Base-by-base conservation (phyloP, 2,329 filamentous ascomycete species). In the Epichloe festucae region DNA sequence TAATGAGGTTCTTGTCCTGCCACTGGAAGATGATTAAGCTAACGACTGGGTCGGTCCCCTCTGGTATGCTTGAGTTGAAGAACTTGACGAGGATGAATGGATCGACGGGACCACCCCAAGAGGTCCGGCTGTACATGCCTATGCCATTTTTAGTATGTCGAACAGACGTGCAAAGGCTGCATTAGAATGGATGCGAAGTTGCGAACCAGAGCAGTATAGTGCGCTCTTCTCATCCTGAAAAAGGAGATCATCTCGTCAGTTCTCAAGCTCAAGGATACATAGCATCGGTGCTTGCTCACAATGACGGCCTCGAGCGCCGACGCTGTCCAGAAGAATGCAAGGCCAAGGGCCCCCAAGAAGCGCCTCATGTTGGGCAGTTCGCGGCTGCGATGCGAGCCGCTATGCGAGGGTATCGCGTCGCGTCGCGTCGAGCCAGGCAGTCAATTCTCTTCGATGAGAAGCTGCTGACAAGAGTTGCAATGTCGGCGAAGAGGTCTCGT, bases 21-120 rank as follows among this genome's bases (percentile, higher is more conserved):
- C 90, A 98, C 70, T 98, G 91, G 67, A 95, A 98, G 56, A 98
- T 84, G 49, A 95, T 76, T 59, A 96, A 70, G 66, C 89, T 94
- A 57, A 89, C 84, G 43, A 88, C 74, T 5, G 87, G 85, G 65
- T 95, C 85, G 45, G 77, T 72, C 23, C 54, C 60, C 52, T 82
- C 74, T 35, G 78, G 76, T 53, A 77, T 71, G 61, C 78, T 66
- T 70, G 74, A 63, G 70, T 76, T 68, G 41, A 85, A 70, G 62
- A 95, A 94, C 64, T 88, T 89, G 66, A 89, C 78, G 59, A 85
- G 77, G 66, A 97, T 95, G 71, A 89, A 95, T 19, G 91, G 91
- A 60, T 96, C 88, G 54, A 89, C 79, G 38, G 81, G 79, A 53
- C 91, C 91, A 60, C 89, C 89, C 91, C 91, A 97, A 48, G 85